Conservation (phyloP, 2,329 filamentous ascomycete genomes). For the Lecanicillium sp. region DNA sequence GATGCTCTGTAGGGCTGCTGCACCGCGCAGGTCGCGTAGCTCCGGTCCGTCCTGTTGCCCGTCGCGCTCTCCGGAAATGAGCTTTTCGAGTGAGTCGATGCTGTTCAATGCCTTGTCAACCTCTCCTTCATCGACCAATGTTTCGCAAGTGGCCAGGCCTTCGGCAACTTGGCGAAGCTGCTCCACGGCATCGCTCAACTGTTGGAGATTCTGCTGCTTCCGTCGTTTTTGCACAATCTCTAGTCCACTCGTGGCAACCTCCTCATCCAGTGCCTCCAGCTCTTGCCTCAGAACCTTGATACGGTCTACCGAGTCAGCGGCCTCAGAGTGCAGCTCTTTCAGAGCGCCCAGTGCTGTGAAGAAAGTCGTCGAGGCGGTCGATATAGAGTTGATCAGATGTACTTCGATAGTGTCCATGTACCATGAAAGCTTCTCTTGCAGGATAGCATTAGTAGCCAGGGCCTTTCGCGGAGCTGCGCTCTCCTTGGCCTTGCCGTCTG, state of each 20-base stretch:
- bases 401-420: slow-evolving; percentile 99
- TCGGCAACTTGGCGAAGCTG: slow-evolving; percentile 77
- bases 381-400: slow-evolving; percentile 93
- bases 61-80: slow-evolving; percentile 68
- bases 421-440: slow-evolving; percentile 98
- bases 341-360: slow-evolving; percentile 90
- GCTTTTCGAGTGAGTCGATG: slow-evolving; percentile 70
- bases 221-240: slow-evolving; percentile 79
- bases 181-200: slow-evolving; percentile 73
- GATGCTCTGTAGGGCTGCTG: slow-evolving; percentile 75
- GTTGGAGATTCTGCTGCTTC: slow-evolving; percentile 75
- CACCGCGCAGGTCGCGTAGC: slow-evolving; percentile 64
- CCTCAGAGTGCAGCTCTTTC: slow-evolving; percentile 85
- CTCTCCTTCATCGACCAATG: slow-evolving; percentile 74
- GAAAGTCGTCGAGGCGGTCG: slow-evolving; percentile 90
- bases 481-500: slow-evolving; percentile 47
- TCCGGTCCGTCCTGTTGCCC: slow-evolving; percentile 25
- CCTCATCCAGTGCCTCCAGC: slow-evolving; percentile 71
- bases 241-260: slow-evolving; percentile 79
- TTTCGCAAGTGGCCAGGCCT: slow-evolving; percentile 69
- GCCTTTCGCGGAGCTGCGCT: slow-evolving; percentile 62
- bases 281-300: slow-evolving; percentile 80
- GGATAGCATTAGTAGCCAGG: slow-evolving; percentile 89
- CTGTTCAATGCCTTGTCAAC: slow-evolving; percentile 73
- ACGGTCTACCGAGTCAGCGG: slow-evolving; percentile 79